phyloP scores from a whole-genome alignment of 768 basidiomycete species.

The Collybia nuda region DNA sequence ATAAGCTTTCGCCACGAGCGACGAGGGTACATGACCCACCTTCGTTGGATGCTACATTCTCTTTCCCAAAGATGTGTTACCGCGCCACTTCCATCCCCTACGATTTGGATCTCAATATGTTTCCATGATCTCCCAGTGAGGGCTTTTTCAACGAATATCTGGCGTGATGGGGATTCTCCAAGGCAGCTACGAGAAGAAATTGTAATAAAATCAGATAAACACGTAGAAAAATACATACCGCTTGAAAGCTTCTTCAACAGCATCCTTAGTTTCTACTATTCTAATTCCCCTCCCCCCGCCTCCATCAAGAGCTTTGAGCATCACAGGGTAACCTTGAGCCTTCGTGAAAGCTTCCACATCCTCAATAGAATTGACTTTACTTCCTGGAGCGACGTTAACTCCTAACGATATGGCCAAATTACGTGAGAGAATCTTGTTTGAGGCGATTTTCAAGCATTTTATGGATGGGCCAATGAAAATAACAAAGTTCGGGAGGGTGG shows the following conservation, averaged over 20 bases:
- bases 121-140: slow-evolving; percentile 72
- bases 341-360: slow-evolving; percentile 27
- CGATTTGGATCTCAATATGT: slow-evolving; percentile 86
- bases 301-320: slow-evolving; percentile 91
- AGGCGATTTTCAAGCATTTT: slow-evolving; percentile 74
- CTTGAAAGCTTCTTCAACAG: slow-evolving; percentile 74
- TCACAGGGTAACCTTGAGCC: slow-evolving; percentile 47
- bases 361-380: slow-evolving; percentile 19
- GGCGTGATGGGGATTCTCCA: slow-evolving; percentile 36
- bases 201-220: background rate
- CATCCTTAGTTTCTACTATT: slow-evolving; percentile 70
- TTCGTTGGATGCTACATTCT: slow-evolving; percentile 88
- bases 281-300: slow-evolving; percentile 91
- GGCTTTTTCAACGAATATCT: slow-evolving; percentile 84
- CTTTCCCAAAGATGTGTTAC: slow-evolving; percentile 88
- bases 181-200: slow-evolving; percentile 23
- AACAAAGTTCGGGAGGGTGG: slow-evolving; percentile 67
- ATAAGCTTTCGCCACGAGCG: background rate
- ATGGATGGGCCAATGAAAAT: slow-evolving; percentile 83
- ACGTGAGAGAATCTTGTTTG: slow-evolving; percentile 37
- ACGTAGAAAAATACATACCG: slow-evolving; percentile 29
- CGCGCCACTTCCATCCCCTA: slow-evolving; percentile 77
- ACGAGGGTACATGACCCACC: slow-evolving; percentile 36
- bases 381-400: slow-evolving; percentile 29
- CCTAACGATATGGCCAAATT: slow-evolving; percentile 28